phyloP scores from a whole-genome alignment of 345 rosid genomes.

The Lenwebbia sp. region DNA sequence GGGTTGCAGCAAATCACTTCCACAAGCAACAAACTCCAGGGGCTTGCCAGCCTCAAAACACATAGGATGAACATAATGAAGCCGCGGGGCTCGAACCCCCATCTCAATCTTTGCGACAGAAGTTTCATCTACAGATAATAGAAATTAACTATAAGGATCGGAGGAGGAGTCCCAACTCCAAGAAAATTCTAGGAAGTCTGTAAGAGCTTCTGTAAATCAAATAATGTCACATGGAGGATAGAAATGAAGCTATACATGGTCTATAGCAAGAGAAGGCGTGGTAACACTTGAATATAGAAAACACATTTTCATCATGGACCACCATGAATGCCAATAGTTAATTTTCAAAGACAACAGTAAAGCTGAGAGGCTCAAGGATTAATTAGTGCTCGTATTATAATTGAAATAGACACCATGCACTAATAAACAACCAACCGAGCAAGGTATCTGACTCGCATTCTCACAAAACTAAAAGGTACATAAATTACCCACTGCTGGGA shows the following conservation, averaged over 20 bases:
- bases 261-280: neutral
- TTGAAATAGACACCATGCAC: neutral
- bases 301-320: neutral
- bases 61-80: slow-evolving; percentile 76
- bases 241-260: neutral
- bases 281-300: neutral
- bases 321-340: neutral
- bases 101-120: slow-evolving; percentile 45
- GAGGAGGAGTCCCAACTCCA: neutral
- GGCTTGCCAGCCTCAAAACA: slow-evolving; percentile 95
- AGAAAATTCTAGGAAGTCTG: neutral
- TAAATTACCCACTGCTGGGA: neutral
- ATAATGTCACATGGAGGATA: neutral
- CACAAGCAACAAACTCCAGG: slow-evolving; percentile 77
- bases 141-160: neutral
- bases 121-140: slow-evolving; percentile 40
- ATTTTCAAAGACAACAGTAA: neutral
- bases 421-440: neutral
- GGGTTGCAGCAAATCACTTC: slow-evolving; percentile 51
- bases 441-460: neutral
- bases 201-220: neutral
- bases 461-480: neutral
- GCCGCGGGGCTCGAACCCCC: slow-evolving; percentile 51
- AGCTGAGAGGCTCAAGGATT: neutral
- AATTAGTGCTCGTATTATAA: neutral